A percentile compares a stretch with the other conserved stretches of the same genome.
Conservation (phyloP, 2,329 filamentous ascomycete genomes). For the Calonectria henricotiae region DNA sequence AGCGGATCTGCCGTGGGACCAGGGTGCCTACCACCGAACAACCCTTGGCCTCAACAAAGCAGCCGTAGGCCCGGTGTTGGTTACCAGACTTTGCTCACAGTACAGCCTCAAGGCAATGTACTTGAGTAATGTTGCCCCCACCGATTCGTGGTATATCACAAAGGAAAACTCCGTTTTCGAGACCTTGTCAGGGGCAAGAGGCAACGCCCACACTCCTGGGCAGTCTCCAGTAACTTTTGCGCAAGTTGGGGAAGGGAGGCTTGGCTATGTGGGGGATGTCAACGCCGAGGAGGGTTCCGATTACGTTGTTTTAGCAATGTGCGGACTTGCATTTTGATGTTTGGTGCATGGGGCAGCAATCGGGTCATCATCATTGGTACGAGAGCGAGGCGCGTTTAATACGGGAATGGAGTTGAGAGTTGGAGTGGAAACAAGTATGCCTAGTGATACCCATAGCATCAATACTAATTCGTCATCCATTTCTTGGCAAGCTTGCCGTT, state of each 20-base stretch:
- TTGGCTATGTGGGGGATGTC: slow-evolving; percentile 55
- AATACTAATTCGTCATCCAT: not conserved
- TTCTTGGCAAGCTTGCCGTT: not conserved
- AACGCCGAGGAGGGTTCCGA: slow-evolving; percentile 50
- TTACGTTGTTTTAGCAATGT: slow-evolving; percentile 52
- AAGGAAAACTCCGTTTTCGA: slow-evolving; percentile 31
- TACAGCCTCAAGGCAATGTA: slow-evolving; percentile 53
- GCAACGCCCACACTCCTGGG: slow-evolving; percentile 23
- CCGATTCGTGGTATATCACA: slow-evolving; percentile 50
- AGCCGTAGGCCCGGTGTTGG: slow-evolving; percentile 34
- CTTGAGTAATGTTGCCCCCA: slow-evolving; percentile 44
- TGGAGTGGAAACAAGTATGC: not conserved
- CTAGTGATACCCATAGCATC: not conserved
- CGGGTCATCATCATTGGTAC: not conserved
- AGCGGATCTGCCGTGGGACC: slow-evolving; percentile 48
- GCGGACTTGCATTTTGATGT: slow-evolving; percentile 39
- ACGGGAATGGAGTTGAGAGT: slow-evolving; percentile 10
- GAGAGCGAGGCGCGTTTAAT: not conserved
- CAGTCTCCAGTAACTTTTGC: slow-evolving; percentile 50
- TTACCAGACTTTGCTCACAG: slow-evolving; percentile 38
- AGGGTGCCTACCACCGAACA: slow-evolving; percentile 46
- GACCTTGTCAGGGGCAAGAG: slow-evolving; percentile 17
- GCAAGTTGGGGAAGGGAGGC: slow-evolving; percentile 50
- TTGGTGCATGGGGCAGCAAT: too few species aligned
- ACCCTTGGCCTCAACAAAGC: slow-evolving; percentile 45